phyloP scores from a whole-genome alignment of 768 basidiomycete species.

The Amanita rubescens region DNA sequence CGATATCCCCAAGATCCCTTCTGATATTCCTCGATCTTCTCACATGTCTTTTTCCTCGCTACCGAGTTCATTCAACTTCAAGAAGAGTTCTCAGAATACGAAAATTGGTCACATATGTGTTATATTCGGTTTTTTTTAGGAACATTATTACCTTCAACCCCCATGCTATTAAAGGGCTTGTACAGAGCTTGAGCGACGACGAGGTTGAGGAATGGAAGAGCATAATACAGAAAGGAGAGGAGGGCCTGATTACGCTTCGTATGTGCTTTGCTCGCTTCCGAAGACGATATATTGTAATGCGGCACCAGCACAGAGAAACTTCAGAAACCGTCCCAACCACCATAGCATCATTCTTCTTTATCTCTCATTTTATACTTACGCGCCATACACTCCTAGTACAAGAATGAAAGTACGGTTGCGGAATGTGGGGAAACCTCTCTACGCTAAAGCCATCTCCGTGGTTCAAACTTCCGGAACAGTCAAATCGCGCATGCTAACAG shows the following conservation, averaged over 20 bases:
- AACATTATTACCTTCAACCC: background rate
- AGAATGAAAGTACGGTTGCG: background rate
- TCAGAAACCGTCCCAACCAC: too few relatives aligned
- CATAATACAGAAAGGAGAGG: slow-evolving; percentile 17
- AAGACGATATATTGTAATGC: background rate
- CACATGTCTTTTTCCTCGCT: too few relatives aligned
- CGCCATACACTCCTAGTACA: background rate
- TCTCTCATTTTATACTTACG: background rate
- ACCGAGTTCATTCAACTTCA: background rate
- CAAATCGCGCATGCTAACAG: slow-evolving; percentile 14
- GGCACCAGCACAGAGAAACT: background rate
- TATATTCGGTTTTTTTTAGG: background rate
- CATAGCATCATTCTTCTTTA: background rate
- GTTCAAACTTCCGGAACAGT: slow-evolving; percentile 16
- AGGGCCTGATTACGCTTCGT: background rate
- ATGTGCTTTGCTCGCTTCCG: background rate
- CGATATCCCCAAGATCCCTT: too few relatives aligned
- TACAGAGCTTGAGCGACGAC: background rate
- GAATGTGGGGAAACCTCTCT: background rate
- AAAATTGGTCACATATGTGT: background rate
- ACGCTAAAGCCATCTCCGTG: slow-evolving; percentile 11
- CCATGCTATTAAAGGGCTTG: background rate
- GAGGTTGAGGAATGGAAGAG: slow-evolving; percentile 17
- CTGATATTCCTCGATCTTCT: too few relatives aligned
- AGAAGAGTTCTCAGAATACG: background rate